Evolutionary conservation across 164 flowering plant genomes (phyloP), one percentile per base, ranked within the genome.

Genomic region (Berberis thunbergii): DNA sequence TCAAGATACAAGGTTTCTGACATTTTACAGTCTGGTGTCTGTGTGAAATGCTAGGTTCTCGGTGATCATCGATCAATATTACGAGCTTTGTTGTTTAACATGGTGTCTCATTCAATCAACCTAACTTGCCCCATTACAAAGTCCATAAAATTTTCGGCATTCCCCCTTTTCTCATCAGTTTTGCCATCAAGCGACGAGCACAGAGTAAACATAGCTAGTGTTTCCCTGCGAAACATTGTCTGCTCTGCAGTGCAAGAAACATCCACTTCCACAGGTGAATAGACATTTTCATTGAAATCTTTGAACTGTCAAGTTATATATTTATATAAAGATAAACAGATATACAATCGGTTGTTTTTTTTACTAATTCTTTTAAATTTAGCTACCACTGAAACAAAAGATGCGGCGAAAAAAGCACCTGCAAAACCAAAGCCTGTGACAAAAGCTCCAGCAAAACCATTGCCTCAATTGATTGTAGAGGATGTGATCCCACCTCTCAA

Each of bases 401-500:
- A 70, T 43, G 75, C 69, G 63, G 71, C 75, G 46, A 59, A 79
- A 4, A 10, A 12, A 48, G 3, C 50, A 48, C 2, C 50, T 6
- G 79, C 65, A 6, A 67, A 67, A 44, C 73, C 80, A 49, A 86
- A 84, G 59, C 61, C 83, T 46, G 68, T 86, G 3, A 83, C 86
- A 5, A 84, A 88, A 80, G 83, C 84, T 70, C 76, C 85, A n/a
- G 80, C 62, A 0, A 85, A 91, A 78, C 78, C 91, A 45, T 69
- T 88, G 69, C 85, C 91, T 26, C 69, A 88, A 74, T 55, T 89
- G 75, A 92, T 87, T 92, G 84, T 81, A 66, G 96, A 89, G 62
- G 98, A 92, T 54, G 83, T 91, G 8, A 87, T 87, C 62, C 98
- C 96, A 64, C 55, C 90, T 7, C 73, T 91, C 2, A 79, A 69